Evolutionary conservation across 768 basidiomycete species (phyloP), one percentile per base, ranked within the genome.

Genomic region (Termitomyces sp.): DNA sequence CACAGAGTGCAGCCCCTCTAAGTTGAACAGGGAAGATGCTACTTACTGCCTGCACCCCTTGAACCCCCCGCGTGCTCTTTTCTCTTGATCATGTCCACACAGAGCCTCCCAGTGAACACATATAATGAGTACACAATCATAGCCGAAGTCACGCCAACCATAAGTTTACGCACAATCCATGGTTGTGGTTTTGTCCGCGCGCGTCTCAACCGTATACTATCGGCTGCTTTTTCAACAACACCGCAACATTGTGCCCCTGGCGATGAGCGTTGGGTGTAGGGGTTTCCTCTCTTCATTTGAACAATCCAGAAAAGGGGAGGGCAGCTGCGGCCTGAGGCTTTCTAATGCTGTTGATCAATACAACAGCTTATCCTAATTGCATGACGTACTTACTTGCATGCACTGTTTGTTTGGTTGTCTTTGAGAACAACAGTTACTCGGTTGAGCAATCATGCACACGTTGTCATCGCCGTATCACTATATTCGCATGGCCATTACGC

Each of bases 21-120:
- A 30, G 7, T 7, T 30, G 30, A 30, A 30, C 30, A 26, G n/a
- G 13, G 13, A n/a, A 32, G 9, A 36, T 5, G 14, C 26, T 2
- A 87, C 92, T 77, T 72, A 94, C 92, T 80, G 58, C 90, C 93
- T 42, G 80, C 72, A 0, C 71, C 72, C 61, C 76, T 72, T 28
- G 79, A 75, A 6, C 80, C 84, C 5, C 80, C 70, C 3, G 80
- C 80, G 13, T 67, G 65, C 2, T 61, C 60, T 54, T 73, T 70
- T 48, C 74, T 67, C 61, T 72, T 72, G n/a, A 94, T 79, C 81
- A 90, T 88, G 18, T 85, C 82, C 38, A 84, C 74, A 66, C 86
- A 88, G 7, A 94, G 77, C 54, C 85, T 72, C 0, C 79, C 89
- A 26, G 90, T 78, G 66, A 92, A 92, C 2, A 94, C 92, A 68